Evolutionary conservation across 768 basidiomycete genomes (phyloP), one percentile per base, ranked within the genome.

Genomic region (Cystofilobasidium capitatum): DNA sequence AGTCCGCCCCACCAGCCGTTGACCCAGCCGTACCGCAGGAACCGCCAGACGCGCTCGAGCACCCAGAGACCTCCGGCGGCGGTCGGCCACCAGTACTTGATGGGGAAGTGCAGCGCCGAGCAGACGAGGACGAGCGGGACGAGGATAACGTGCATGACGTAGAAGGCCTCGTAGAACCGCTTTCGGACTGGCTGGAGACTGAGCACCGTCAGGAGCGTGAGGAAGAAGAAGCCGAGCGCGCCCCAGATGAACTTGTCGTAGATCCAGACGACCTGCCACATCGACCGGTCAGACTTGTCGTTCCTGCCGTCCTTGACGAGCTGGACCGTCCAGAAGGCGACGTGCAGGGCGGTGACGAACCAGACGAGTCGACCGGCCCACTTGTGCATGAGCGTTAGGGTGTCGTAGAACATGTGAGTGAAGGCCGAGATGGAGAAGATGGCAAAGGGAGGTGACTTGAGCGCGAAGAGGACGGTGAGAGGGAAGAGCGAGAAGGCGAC

Each of bases 401-500:
- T 88, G 79, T 90, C 88, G 72, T 86, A 86, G 71, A 84, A 82
- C n/a, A 88, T 71, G 64, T 87, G 84, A 45, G 82, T 81, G 66
- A 83, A 78, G 70, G 82, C 82, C 0, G 84, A 81, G 62, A 85
- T 76, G 58, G 88, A 83, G 71, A 88, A 83, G 58, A 88, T 72
- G 65, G 88, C 87, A 72, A 88, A 85, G 0, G 88, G 86, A 22
- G 77, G 36, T 81, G 81, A 74, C 85, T 77, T 90, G 74, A 90
- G 80, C 12, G 85, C 86, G 69, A 88, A 81, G 17, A 87, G 79
- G 66, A 88, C 78, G 64, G 83, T 85, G 17, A 89, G 80, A 0
- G 88, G 88, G 57, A 88, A 78, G 35, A 88, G 80, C 1, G 86
- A 83, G 72, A 88, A 89, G 0, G 86, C 83, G 44, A 88, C 84